Percentiles rank a stretch among this genome's conserved stretches.
phyloP scores from a whole-genome alignment of 2,329 filamentous ascomycete genomes.

The Hypoxylon sp. region DNA sequence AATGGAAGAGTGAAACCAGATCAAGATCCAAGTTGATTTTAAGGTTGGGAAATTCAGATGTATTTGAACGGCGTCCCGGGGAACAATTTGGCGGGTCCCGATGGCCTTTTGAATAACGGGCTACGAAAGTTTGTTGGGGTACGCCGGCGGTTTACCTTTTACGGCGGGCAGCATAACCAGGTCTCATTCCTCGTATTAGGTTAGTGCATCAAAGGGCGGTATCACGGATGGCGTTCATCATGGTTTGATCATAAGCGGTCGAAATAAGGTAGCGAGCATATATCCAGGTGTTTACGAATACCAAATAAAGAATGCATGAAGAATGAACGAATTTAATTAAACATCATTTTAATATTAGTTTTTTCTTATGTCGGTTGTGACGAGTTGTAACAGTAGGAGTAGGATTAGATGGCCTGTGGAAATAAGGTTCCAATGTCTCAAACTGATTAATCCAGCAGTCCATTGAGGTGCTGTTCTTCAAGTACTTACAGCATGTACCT shows the following conservation, averaged over 20 bases:
- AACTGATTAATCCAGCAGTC: too few relatives aligned
- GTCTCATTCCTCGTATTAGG: too few relatives aligned
- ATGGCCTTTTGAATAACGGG: not conserved
- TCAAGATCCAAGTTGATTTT: not conserved
- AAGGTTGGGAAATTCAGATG: conserved; percentile 16
- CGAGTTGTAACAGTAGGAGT: too few relatives aligned
- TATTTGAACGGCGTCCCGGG: conserved; percentile 28
- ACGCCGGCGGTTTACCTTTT: conserved; percentile 14
- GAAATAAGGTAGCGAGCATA: conserved; percentile 14
- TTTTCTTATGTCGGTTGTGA: not conserved
- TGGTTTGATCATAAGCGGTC: conserved; percentile 10
- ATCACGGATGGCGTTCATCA: conserved; percentile 1
- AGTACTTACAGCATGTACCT: too few relatives aligned
- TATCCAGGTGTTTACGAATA: conserved; percentile 1
- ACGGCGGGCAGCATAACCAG: conserved; percentile 12
- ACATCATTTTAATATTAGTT: not conserved
- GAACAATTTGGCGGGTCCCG: conserved; percentile 26
- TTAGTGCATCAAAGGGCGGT: conserved; percentile 29
- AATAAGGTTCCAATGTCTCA: too few relatives aligned
- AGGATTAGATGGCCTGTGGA: too few relatives aligned
- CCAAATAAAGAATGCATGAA: conserved; percentile 5
- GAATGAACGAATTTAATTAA: conserved; percentile 11
- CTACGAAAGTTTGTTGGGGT: conserved; percentile 28
- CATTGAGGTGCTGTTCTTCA: too few relatives aligned
- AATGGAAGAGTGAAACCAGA: conserved; percentile 62